phyloP scores from a whole-genome alignment of 257 asterid species.

The Ehretia macrophylla region DNA sequence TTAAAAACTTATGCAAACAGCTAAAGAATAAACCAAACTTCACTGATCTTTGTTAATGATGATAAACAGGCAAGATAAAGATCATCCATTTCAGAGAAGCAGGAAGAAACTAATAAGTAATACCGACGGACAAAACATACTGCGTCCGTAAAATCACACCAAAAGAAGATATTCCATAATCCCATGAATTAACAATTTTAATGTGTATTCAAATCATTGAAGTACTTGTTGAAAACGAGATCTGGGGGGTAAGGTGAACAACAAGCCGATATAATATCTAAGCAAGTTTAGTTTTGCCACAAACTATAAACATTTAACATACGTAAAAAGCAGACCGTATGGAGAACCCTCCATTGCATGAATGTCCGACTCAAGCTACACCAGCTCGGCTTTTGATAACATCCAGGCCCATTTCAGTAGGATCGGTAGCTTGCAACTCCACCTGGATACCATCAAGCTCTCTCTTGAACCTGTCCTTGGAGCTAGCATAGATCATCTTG shows the following conservation, averaged over 20 bases:
- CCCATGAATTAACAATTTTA: too few species aligned
- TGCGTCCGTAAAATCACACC: too few species aligned
- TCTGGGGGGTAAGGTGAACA: constrained; percentile 12
- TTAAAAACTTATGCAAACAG: too few species aligned
- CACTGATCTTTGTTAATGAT: too few species aligned
- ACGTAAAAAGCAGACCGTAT: constrained; percentile 10
- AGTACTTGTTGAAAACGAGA: constrained; percentile 1
- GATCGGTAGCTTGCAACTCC: constrained; percentile 65
- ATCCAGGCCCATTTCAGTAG: constrained; percentile 68
- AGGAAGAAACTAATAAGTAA: too few species aligned
- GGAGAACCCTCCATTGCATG: constrained; percentile 8
- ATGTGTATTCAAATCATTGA: too few species aligned
- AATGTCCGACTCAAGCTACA: constrained; percentile 7
- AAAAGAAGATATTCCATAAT: too few species aligned
- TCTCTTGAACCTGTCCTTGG: constrained; percentile 55
- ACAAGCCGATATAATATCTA: constrained; percentile 22
- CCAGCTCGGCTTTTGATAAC: constrained; percentile 54
- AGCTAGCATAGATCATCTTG: constrained; percentile 63
- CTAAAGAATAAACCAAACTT: too few species aligned
- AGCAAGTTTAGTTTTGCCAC: constrained; percentile 27
- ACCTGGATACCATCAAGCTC: constrained; percentile 58
- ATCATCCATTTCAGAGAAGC: too few species aligned
- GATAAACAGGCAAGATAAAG: too few species aligned
- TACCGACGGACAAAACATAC: too few species aligned
- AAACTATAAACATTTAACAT: constrained; percentile 27